Base-by-base conservation (phyloP, 2,329 filamentous ascomycete species). In the Amphichorda felina region DNA sequence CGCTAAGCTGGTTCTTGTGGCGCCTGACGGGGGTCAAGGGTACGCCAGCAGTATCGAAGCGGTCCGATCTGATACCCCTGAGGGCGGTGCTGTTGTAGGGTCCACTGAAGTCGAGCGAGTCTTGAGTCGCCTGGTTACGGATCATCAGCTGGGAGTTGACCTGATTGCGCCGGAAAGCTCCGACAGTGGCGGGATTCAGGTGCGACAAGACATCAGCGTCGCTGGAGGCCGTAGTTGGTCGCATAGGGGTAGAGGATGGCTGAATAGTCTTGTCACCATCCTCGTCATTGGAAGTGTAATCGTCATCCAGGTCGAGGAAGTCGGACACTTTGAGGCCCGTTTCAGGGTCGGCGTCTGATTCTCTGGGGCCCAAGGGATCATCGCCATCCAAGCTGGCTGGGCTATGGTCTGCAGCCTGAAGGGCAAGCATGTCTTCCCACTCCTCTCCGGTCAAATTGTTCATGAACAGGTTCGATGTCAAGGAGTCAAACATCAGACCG, bases 111-210 rank as follows among this genome's bases (percentile, higher is more conserved):
- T 72, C 67, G 18, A 82, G 63, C 27, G 77, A 76, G 46, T 80
- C 70, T 38, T 71, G 60, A 26, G 72, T 76, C 16, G 70, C 72
- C 47, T 74, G 69, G 49, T 69, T 72, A 56, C 70, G 75, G 42
- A 70, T 55, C 39, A 76, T 72, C 40, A 76, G 60, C 45, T 74
- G 68, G 50, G 73, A 68, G 50, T 74, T 72, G 63, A 64, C 75
- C 51, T 73, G 76, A 54, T 73, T 79, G 43, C 66, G 74, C 38
- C 82, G 82, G 66, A 91, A 93, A 1, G 83, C 81, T 26, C 82
- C 82, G 25, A 91, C 82, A 11, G 80, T 74, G 38, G 78, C 72
- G 8, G 68, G 58, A 39, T 74, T 73, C 44, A 75, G 72, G 47
- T 81, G 76, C 27, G 87, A 74, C 9, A 57, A 51, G 8, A 63